Evolutionary conservation across 2,329 filamentous ascomycete species (phyloP).

Genomic region (Nigrospora osmanthi): DNA sequence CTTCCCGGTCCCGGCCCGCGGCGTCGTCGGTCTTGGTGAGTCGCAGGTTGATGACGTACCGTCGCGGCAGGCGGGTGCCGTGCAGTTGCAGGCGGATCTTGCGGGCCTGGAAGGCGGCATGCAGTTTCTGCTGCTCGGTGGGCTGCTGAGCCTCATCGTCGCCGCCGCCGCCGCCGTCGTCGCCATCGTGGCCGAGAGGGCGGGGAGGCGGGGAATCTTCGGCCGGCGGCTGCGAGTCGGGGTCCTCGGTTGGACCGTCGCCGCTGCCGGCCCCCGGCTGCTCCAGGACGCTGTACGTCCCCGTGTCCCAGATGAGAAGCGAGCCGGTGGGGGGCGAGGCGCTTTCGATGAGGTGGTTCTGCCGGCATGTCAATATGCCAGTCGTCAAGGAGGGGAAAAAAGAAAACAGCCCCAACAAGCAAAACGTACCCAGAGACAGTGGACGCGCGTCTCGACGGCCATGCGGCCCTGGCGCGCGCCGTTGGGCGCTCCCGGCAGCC

Average conservation of each 20-base stretch:
- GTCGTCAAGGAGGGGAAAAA: background rate
- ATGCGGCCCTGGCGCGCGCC: conserved; percentile 45
- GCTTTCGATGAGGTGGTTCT: conserved; percentile 56
- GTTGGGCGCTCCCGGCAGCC: conserved; percentile 50
- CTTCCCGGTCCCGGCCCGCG: conserved; percentile 16
- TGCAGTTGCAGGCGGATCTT: conserved; percentile 50
- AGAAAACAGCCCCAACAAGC: background rate
- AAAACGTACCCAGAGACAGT: conserved; percentile 46
- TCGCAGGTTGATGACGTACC: conserved; percentile 46
- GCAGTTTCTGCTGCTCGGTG: conserved; percentile 39
- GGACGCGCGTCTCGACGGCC: conserved; percentile 54
- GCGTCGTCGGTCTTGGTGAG: conserved; percentile 37
- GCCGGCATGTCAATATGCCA: background rate
- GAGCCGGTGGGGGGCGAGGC: conserved; percentile 46
- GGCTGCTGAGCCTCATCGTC: background rate
- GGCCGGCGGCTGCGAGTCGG: conserved; percentile 26
- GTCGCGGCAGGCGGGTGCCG: conserved; percentile 41
- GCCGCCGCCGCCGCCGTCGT: conserved; percentile 3
- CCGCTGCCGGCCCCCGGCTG: conserved; percentile 18
- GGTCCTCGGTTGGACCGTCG: conserved; percentile 19
- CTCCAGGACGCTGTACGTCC: conserved; percentile 47
- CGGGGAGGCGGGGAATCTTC: conserved; percentile 11
- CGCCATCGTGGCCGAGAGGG: conserved; percentile 5
- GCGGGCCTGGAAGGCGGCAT: conserved; percentile 40
- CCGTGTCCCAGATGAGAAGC: conserved; percentile 56